Percentiles rank a stretch among this genome's conserved stretches.
Conservation (phyloP, 768 basidiomycete genomes). For the Mycena epipterygia region DNA sequence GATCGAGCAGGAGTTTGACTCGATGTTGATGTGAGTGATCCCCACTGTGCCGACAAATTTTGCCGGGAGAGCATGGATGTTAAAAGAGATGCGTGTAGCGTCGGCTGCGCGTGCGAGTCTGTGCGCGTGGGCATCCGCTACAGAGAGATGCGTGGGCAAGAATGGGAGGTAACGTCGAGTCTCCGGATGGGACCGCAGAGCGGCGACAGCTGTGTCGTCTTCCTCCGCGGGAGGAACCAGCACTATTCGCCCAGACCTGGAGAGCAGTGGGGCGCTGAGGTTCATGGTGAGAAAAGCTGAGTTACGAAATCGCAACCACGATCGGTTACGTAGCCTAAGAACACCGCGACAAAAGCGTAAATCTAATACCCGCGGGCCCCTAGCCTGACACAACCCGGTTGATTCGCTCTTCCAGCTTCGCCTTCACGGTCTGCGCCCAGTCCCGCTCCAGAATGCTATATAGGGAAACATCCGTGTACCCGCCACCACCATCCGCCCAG, state of each 20-base stretch:
- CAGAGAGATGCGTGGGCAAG: constrained; percentile 51
- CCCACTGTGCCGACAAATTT: constrained; percentile 55
- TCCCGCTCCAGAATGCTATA: constrained; percentile 61
- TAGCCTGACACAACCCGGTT: background rate
- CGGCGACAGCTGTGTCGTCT: constrained; percentile 53
- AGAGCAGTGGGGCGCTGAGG: background rate
- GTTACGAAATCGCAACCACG: too few species aligned
- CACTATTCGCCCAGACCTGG: constrained; percentile 46
- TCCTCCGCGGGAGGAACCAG: constrained; percentile 51
- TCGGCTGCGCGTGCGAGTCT: constrained; percentile 54
- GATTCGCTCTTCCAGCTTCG: constrained; percentile 20
- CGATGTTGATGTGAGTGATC: constrained; percentile 54
- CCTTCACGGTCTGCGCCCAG: constrained; percentile 52
- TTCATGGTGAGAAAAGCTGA: too few species aligned
- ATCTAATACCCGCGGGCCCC: background rate
- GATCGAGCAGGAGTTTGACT: constrained; percentile 52
- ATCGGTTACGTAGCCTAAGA: too few species aligned
- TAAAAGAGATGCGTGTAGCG: constrained; percentile 49
- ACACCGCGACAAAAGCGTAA: too few species aligned
- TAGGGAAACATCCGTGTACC: constrained; percentile 52
- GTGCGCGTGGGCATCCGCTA: constrained; percentile 51
- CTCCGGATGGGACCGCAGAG: constrained; percentile 55
- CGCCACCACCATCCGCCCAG: constrained; percentile 53
- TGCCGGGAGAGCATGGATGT: constrained; percentile 43
- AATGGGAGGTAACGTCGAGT: constrained; percentile 56